A percentile compares a stretch with the other conserved stretches of the same genome.
phyloP scores from a whole-genome alignment of 2,329 filamentous ascomycete species.

The Lachnellula willkommii region DNA sequence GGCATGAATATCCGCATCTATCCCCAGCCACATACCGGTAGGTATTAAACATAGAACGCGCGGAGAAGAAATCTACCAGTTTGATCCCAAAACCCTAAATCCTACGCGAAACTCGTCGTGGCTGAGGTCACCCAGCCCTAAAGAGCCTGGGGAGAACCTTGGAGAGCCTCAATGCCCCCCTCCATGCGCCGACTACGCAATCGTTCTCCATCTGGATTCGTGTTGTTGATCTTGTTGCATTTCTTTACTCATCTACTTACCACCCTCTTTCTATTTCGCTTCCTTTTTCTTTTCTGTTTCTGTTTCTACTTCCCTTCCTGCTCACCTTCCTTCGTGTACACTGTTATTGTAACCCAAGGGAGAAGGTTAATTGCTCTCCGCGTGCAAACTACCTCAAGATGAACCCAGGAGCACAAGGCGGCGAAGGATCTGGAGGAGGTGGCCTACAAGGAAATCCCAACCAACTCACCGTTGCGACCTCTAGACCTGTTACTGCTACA shows the following conservation, averaged over 20 bases:
- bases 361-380: slow-evolving; percentile 1
- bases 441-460: neutral
- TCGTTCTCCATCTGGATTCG: neutral
- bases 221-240: neutral
- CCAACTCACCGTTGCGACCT: neutral
- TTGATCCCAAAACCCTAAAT: neutral
- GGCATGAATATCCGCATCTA: neutral
- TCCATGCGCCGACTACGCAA: neutral
- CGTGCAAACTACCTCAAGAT: neutral
- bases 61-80: neutral
- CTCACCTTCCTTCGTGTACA: neutral
- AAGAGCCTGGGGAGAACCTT: neutral
- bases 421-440: neutral
- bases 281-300: neutral
- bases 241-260: neutral
- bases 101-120: neutral
- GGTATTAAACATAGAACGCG: neutral
- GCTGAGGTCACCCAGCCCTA: neutral
- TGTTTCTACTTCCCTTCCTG: neutral
- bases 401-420: neutral
- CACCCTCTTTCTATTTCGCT: too few relatives aligned
- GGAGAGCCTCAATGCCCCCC: neutral
- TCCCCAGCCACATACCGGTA: neutral
- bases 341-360: neutral
- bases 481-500: neutral